A percentile compares a stretch with the other conserved stretches of the same genome.
Conservation (phyloP, 106 monocot species). For the Platanthera guangdongensis region DNA sequence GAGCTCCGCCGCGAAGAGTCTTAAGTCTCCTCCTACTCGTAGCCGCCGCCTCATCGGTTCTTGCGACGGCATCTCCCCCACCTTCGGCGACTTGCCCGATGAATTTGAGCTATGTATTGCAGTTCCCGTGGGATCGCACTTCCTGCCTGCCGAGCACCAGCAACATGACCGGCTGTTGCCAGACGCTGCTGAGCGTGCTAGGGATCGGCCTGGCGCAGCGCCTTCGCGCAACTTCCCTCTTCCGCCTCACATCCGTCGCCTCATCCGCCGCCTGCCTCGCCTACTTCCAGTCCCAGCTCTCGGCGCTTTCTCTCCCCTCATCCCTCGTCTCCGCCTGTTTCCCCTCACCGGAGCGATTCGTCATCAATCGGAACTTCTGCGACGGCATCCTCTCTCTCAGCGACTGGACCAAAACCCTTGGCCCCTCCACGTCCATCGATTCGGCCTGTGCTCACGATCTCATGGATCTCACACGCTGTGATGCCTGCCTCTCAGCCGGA, state of each 20-base stretch:
- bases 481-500: constrained; percentile 46
- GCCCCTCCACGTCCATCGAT: constrained; percentile 28
- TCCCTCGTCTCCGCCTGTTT: constrained; percentile 42
- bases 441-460: constrained; percentile 35
- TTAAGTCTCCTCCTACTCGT: background rate
- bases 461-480: constrained; percentile 27
- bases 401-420: constrained; percentile 39
- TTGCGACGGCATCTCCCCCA: background rate
- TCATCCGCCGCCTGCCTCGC: constrained; percentile 50
- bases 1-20: background rate
- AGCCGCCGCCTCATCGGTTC: background rate
- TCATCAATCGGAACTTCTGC: constrained; percentile 46
- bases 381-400: constrained; percentile 36
- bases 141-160: constrained; percentile 25
- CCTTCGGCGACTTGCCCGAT: constrained; percentile 43
- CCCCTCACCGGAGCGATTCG: constrained; percentile 26
- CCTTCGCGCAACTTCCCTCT: constrained; percentile 49
- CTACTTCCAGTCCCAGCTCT: constrained; percentile 31
- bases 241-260: constrained; percentile 41
- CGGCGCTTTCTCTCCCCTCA: constrained; percentile 42
- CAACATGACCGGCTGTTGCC: constrained; percentile 63
- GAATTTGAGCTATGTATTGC: constrained; percentile 43
- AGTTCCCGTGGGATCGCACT: constrained; percentile 61
- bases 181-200: constrained; percentile 39
- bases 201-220: constrained; percentile 45